Evolutionary conservation across 2,329 filamentous ascomycete species (phyloP), one percentile per base, ranked within the genome.

Genomic region (Dactylellina parvicollis): DNA sequence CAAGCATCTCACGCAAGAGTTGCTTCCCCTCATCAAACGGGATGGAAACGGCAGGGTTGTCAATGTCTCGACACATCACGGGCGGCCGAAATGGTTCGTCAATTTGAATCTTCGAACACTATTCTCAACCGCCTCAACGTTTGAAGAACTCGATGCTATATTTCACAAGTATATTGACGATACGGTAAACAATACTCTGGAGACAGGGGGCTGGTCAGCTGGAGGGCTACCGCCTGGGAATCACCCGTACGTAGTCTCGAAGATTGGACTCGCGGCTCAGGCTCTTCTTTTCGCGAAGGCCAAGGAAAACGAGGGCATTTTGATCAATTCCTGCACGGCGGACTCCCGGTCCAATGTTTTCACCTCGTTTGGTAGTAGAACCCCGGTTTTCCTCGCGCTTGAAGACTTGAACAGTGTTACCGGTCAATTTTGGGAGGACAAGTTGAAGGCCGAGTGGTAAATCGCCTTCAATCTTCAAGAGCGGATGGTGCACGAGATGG

Each of bases 311-410:
- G 75, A 77, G 2, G 75, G 71, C 0, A 12, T 80, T 16, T 56
- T 78, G 4, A 77, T 81, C 61, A 82, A 82, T 54, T 77, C 75
- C 61, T 81, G 80, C 55, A 81, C 80, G 77, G 80, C 80, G 8
- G 81, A 80, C 7, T 80, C 79, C 79, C 77, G 80, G 3, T 70
- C 75, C n/a, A 81, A 79, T 24, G 79, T 80, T 40, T 80, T 81
- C 78, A 54, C 20, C 18, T 18, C 20, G 22, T 38, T 38, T 50
- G 77, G 76, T 24, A 77, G 80, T 30, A 78, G 80, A 4, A 81
- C 81, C 42, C 79, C 80, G 3, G 75, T 80, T 0, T 77, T 77
- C 30, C 75, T 82, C 24, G 80, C 80, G 1, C 74, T 81, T 18
- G 80, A 77, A 4, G 78, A 81, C 71, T 55, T 82, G 2, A 74